Conservation (phyloP, 176 grass and related monocot species). For the Otatea glauca region DNA sequence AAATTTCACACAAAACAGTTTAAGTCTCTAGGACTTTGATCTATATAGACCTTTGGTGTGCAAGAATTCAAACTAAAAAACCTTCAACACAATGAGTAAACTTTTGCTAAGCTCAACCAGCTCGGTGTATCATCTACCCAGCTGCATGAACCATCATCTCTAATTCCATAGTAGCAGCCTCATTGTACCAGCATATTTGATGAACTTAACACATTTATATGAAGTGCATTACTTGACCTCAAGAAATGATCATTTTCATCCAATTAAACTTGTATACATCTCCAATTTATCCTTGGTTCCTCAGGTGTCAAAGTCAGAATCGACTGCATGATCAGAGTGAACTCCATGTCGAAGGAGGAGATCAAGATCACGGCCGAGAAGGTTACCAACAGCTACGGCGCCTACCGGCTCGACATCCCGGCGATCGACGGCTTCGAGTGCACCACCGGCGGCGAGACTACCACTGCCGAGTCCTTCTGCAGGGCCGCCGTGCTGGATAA, state of each 20-base stretch:
- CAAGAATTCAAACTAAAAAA: neutral
- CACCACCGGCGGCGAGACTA: conserved; percentile 35
- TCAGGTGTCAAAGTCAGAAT: conserved; percentile 77
- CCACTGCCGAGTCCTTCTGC: conserved; percentile 67
- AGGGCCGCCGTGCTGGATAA: conserved; percentile 62
- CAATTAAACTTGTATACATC: neutral
- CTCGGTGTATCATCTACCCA: neutral
- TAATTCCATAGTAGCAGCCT: no score
- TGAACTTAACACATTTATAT: no score
- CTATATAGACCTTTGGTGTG: neutral
- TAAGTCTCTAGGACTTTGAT: neutral
- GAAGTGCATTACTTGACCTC: no score
- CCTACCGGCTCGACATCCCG: conserved; percentile 78
- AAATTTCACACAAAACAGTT: no score
- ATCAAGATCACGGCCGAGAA: conserved; percentile 73
- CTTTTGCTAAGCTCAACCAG: neutral
- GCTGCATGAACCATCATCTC: no score
- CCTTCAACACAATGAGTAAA: neutral
- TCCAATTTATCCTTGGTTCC: neutral
- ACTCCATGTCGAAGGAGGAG: conserved; percentile 54
- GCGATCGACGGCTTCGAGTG: conserved; percentile 76
- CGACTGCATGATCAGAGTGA: conserved; percentile 69
- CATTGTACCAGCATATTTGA: no score
- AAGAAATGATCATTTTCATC: neutral
- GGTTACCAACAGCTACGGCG: conserved; percentile 68